Evolutionary conservation across 495 filamentous ascomycete genomes (phyloP).

Genomic region (Penicillium flavigenum): DNA sequence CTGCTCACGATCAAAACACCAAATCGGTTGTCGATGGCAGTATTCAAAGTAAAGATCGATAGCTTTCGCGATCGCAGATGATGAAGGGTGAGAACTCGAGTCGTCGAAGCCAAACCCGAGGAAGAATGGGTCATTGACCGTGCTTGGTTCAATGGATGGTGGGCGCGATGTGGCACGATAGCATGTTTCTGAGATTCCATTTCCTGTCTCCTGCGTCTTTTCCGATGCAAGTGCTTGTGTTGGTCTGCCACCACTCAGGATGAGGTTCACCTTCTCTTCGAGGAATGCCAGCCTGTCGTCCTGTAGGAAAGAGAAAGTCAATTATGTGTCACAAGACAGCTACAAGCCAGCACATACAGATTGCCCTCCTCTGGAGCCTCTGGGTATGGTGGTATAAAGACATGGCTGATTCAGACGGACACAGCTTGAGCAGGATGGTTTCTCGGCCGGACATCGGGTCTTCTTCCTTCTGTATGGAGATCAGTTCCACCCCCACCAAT

Average conservation of each 20-base stretch:
- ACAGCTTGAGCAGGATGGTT: constrained; percentile 47
- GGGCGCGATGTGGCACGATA: constrained; percentile 25
- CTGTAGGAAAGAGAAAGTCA: constrained; percentile 28
- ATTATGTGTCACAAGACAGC: constrained; percentile 2
- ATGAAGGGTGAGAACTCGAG: constrained; percentile 27
- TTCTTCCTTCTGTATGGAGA: constrained; percentile 41
- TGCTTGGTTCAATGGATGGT: constrained; percentile 23
- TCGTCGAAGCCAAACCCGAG: constrained; percentile 35
- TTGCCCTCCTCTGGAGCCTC: constrained; percentile 31
- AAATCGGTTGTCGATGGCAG: constrained; percentile 50
- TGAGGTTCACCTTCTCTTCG: constrained; percentile 50
- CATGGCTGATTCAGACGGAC: constrained; percentile 44
- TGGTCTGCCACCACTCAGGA: constrained; percentile 39
- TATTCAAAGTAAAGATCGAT: constrained; percentile 47
- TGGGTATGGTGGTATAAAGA: constrained; percentile 35
- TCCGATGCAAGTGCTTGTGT: constrained; percentile 21
- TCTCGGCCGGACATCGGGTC: constrained; percentile 48
- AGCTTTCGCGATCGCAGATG: constrained; percentile 31
- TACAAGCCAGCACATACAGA: constrained; percentile 27
- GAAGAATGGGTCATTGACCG: constrained; percentile 28
- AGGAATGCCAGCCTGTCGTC: constrained; percentile 45
- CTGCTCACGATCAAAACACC: constrained; percentile 49
- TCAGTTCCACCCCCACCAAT: background rate
- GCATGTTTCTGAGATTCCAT: constrained; percentile 16
- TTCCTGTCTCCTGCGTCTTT: constrained; percentile 17